phyloP scores from a whole-genome alignment of 345 rosid genomes.

The Anastatica hierochuntica region DNA sequence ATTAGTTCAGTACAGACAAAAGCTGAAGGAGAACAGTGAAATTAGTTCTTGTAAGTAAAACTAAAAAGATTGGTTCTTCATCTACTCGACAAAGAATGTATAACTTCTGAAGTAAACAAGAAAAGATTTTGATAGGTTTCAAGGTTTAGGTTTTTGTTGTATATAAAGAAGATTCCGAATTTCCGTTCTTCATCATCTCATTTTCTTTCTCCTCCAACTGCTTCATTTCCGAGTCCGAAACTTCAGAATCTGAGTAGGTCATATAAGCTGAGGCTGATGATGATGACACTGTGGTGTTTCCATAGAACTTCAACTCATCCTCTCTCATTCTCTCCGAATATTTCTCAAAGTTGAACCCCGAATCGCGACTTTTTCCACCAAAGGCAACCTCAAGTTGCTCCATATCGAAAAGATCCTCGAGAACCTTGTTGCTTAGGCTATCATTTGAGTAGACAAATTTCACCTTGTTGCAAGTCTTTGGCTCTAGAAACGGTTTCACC shows the following conservation, averaged over 20 bases:
- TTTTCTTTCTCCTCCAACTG: conserved; percentile 10
- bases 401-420: conserved; percentile 50
- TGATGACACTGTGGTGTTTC: conserved; percentile 16
- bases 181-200: conserved; percentile 16
- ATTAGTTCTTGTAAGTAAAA: conserved; percentile 5
- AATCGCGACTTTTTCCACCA: conserved; percentile 40
- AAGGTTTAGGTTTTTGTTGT: conserved; percentile 7
- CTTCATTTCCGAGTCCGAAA: conserved; percentile 37
- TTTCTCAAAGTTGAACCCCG: conserved; percentile 32
- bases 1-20: conserved; percentile 83
- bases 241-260: conserved; percentile 40
- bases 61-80: neutral
- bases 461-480: conserved; percentile 55
- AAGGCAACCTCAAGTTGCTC: conserved; percentile 46
- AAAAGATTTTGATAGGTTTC: too few species aligned
- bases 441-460: conserved; percentile 45
- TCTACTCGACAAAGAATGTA: conserved; percentile 10
- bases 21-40: conserved; percentile 51
- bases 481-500: conserved; percentile 62
- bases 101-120: too few species aligned
- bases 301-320: conserved; percentile 34
- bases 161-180: conserved; percentile 8
- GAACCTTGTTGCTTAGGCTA: conserved; percentile 33
- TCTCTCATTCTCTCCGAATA: conserved; percentile 44
- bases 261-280: conserved; percentile 25